Conservation (phyloP, 371 early-diverging fungal species). For the Rhizomucor miehei region DNA sequence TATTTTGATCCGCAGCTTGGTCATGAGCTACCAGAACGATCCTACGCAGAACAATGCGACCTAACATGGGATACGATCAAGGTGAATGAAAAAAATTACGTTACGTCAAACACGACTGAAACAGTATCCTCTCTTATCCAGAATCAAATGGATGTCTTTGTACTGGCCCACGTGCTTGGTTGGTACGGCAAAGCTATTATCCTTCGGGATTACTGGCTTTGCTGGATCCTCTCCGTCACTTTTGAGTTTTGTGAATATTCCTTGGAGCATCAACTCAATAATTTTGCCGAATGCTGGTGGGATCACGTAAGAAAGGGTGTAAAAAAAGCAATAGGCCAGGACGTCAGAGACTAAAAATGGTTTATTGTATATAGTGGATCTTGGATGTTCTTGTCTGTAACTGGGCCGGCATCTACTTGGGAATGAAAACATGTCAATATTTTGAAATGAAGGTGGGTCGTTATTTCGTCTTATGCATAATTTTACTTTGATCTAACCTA, state of each 20-base stretch:
- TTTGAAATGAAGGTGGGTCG: slow-evolving; percentile 78
- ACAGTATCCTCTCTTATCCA: slow-evolving; percentile 16
- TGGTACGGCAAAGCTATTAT: slow-evolving; percentile 95
- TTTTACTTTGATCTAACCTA: neutral
- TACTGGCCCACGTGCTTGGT: slow-evolving; percentile 91
- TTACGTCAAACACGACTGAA: neutral
- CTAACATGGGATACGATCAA: slow-evolving; percentile 72
- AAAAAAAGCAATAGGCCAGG: neutral
- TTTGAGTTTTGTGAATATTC: slow-evolving; percentile 97
- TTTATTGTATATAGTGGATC: slow-evolving; percentile 76
- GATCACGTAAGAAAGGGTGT: slow-evolving; percentile 76
- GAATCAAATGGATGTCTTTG: slow-evolving; percentile 91
- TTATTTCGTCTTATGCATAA: neutral
- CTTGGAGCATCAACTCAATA: slow-evolving; percentile 92
- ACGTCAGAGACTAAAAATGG: neutral
- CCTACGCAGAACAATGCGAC: slow-evolving; percentile 89
- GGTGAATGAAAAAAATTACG: slow-evolving; percentile 19
- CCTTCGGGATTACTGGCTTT: slow-evolving; percentile 89
- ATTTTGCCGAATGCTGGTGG: slow-evolving; percentile 99
- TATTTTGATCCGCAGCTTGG: slow-evolving; percentile 84
- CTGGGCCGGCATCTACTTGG: slow-evolving; percentile 90
- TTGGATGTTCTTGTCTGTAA: slow-evolving; percentile 94
- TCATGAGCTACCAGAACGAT: slow-evolving; percentile 80
- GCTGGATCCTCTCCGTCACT: slow-evolving; percentile 92
- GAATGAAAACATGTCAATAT: slow-evolving; percentile 96